Evolutionary conservation across 768 basidiomycete species (phyloP).

Genomic region (Amanita brunnescens): DNA sequence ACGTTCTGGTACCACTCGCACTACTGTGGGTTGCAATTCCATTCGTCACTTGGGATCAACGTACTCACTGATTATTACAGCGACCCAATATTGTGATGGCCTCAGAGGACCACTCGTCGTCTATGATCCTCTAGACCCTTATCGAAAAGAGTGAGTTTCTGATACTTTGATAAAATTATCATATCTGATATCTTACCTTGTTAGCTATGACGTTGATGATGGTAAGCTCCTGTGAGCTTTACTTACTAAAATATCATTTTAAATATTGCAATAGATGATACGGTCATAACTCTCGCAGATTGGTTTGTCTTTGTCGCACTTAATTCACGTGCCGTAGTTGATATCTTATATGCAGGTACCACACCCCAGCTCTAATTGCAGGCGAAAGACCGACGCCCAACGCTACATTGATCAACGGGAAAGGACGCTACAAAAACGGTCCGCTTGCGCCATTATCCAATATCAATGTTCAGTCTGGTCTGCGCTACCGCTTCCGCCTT

Average conservation of each 20-base stretch:
- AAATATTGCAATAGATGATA: slow-evolving; percentile 20
- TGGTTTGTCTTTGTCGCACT: slow-evolving; percentile 20
- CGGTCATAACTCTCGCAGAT: slow-evolving; percentile 33
- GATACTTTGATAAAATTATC: not conserved
- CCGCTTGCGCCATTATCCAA: slow-evolving; percentile 25
- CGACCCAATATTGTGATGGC: slow-evolving; percentile 43
- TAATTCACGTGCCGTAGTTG: not conserved
- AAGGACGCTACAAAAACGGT: slow-evolving; percentile 31
- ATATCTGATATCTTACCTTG: not conserved
- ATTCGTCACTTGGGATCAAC: not conserved
- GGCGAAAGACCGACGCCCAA: slow-evolving; percentile 13
- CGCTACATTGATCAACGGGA: slow-evolving; percentile 37
- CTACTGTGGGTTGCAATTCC: slow-evolving; percentile 6
- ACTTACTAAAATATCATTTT: too few species aligned
- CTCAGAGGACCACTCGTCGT: slow-evolving; percentile 28
- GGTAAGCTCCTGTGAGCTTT: slow-evolving; percentile 15
- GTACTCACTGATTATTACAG: not conserved
- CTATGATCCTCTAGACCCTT: slow-evolving; percentile 30
- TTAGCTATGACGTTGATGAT: slow-evolving; percentile 20
- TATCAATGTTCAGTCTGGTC: slow-evolving; percentile 27
- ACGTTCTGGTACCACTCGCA: slow-evolving; percentile 35
- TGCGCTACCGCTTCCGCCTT: slow-evolving; percentile 45
- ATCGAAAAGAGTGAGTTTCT: slow-evolving; percentile 19
- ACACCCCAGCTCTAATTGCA: slow-evolving; percentile 11
- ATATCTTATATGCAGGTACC: slow-evolving; percentile 17